Conservation (phyloP, 257 asterid species). For the Gardenia jasminoides region DNA sequence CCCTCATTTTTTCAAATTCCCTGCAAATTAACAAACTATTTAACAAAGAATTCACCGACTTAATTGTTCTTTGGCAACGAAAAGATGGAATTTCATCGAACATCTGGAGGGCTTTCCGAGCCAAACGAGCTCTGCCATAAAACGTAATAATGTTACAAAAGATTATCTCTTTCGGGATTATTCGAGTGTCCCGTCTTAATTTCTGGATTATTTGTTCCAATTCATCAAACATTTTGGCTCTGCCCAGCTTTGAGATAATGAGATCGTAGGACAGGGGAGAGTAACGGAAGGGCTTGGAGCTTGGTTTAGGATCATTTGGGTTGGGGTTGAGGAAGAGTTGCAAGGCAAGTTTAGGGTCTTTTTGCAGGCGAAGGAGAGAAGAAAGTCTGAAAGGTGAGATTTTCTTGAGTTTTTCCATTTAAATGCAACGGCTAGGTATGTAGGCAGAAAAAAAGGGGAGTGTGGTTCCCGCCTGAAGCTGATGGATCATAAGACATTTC, state of each 20-base stretch:
- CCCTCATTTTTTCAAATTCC: slow-evolving; percentile 49
- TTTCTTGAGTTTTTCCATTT: slow-evolving; percentile 49
- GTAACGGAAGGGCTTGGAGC: slow-evolving; percentile 56
- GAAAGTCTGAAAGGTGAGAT: slow-evolving; percentile 70
- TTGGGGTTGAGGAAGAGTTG: slow-evolving; percentile 72
- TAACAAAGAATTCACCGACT: slow-evolving; percentile 61
- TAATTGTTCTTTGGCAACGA: slow-evolving; percentile 59
- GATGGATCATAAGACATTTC: background rate
- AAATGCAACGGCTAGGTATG: slow-evolving; percentile 1
- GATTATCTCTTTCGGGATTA: slow-evolving; percentile 55
- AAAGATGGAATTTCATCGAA: slow-evolving; percentile 58
- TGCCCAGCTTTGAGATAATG: slow-evolving; percentile 73
- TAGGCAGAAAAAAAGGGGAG: background rate
- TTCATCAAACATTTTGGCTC: slow-evolving; percentile 64
- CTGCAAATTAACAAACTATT: slow-evolving; percentile 46
- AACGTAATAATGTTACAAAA: slow-evolving; percentile 59
- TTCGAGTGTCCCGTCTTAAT: slow-evolving; percentile 45
- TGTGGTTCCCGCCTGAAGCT: slow-evolving; percentile 9
- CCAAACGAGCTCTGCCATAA: slow-evolving; percentile 63
- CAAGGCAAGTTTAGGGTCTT: slow-evolving; percentile 62
- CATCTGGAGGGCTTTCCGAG: slow-evolving; percentile 46
- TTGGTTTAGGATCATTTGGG: slow-evolving; percentile 31
- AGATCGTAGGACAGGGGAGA: slow-evolving; percentile 70
- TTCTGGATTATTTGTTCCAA: slow-evolving; percentile 55
- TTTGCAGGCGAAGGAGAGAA: slow-evolving; percentile 68